A percentile compares a stretch with the other conserved stretches of the same genome.
phyloP scores from a whole-genome alignment of 2,329 filamentous ascomycete species.

The Paecilomyces dactylethromorphus region DNA sequence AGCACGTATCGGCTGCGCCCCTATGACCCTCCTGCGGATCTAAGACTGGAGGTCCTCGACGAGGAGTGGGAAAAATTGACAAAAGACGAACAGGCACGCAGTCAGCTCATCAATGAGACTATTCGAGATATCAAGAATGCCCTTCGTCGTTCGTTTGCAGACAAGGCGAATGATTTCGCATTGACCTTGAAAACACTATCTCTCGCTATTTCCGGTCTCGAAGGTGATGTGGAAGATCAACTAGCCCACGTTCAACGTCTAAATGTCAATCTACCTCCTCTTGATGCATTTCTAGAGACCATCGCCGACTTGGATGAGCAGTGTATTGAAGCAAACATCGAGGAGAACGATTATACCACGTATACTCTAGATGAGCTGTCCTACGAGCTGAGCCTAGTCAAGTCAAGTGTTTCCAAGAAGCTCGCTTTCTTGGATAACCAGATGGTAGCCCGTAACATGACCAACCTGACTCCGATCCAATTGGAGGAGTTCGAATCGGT shows the following conservation, averaged over 20 bases:
- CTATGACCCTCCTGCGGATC: constrained; percentile 80
- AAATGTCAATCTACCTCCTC: constrained; percentile 74
- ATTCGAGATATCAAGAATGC: constrained; percentile 98
- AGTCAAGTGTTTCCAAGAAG: constrained; percentile 90
- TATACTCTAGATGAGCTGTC: constrained; percentile 95
- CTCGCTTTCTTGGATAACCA: constrained; percentile 96
- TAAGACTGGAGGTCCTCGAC: constrained; percentile 77
- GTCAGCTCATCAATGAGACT: constrained; percentile 94
- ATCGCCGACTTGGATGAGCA: constrained; percentile 81
- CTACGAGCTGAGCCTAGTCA: constrained; percentile 89
- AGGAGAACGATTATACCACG: constrained; percentile 99
- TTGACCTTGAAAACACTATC: constrained; percentile 92
- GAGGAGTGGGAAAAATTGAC: constrained; percentile 73
- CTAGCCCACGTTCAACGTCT: constrained; percentile 78
- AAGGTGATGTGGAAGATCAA: constrained; percentile 95
- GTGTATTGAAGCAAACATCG: constrained; percentile 93
- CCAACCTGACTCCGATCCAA: constrained; percentile 95
- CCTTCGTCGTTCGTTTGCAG: constrained; percentile 84
- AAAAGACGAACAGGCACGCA: constrained; percentile 77
- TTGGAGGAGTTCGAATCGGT: constrained; percentile 98
- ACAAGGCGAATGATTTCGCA: constrained; percentile 98
- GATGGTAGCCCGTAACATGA: constrained; percentile 97
- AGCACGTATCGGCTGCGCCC: constrained; percentile 87
- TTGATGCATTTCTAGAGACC: constrained; percentile 85
- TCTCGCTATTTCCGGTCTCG: constrained; percentile 88